Evolutionary conservation across 306 rosid genomes (phyloP), one percentile per base, ranked within the genome.

Genomic region (Abrus precatorius): DNA sequence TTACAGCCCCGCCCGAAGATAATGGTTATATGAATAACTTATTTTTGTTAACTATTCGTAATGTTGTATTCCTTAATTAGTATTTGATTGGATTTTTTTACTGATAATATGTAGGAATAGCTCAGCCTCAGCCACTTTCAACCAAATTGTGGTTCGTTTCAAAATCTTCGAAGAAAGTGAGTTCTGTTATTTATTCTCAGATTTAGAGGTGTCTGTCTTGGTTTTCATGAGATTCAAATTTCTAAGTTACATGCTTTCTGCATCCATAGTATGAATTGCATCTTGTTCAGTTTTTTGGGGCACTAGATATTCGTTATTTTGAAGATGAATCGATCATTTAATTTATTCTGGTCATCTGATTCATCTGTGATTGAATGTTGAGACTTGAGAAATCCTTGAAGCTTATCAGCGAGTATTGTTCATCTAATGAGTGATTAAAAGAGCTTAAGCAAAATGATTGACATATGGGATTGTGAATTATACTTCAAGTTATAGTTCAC

Each of bases 151-250:
- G 95, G 87, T 86, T 84, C 72, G 55, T 88, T 78, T 90, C 97
- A 71, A 91, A 93, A 83, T 88, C 97, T 56, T 77, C 74, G 29
- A 91, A 90, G 86, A 93, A 87, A 78, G 99, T 95, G 69, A 81
- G 82, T 44, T 7, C 45, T 5, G 3, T 59, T 29, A 34, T 69
- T 50, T 48, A 48, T 67, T 63, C 1, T 76, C 29, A 63, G 49
- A 50, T 38, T 30, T 34, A 38, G 30, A 64, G 29, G 53, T 59
- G 53, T 59, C n/a, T 6, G 75, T 7, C 64, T 10, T 74, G 63
- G 5, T 41, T 77, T 32, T 33, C 9, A 8, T 9, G 34, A 60
- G 74, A 67, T 44, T 27, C 9, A 47, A 41, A 49, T 54, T 54
- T 61, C 27, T 29, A 38, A 11, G 20, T 32, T 59, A 14, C 36